Conservation (phyloP, 257 asterid species). For the Solanum sejunctum region DNA sequence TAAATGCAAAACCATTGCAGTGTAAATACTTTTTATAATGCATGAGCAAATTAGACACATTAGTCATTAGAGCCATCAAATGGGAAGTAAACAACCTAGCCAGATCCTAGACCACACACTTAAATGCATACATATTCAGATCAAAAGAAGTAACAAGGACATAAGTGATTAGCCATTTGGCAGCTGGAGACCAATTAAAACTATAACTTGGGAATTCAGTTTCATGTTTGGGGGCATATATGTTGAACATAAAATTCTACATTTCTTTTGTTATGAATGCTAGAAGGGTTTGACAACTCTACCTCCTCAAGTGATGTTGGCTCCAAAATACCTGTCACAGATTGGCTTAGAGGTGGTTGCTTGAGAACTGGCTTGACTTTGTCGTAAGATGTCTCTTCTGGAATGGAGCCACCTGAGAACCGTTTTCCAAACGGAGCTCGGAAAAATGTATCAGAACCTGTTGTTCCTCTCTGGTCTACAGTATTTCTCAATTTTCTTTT, state of each 20-base stretch:
- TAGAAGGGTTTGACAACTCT: conserved; percentile 2
- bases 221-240: neutral
- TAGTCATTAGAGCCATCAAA: neutral
- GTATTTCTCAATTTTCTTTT: conserved; percentile 17
- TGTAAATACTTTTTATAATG: neutral
- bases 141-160: neutral
- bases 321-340: conserved; percentile 58
- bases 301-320: conserved; percentile 87
- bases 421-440: conserved; percentile 23
- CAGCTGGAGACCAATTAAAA: neutral
- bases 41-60: neutral
- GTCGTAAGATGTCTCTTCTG: conserved; percentile 16
- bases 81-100: neutral
- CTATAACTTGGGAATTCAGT: neutral
- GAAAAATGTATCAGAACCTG: conserved; percentile 5
- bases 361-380: conserved; percentile 33
- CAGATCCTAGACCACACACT: neutral
- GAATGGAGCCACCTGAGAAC: conserved; percentile 30
- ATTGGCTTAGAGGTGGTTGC: conserved; percentile 78
- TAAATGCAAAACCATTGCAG: neutral
- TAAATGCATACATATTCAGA: neutral
- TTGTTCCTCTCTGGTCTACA: conserved; percentile 11
- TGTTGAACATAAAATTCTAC: neutral
- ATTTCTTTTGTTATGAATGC: neutral
- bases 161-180: neutral